A percentile compares a stretch with the other conserved stretches of the same genome.
These are phyloP conservation scores for Arthrinium phaeospermum DNA, from an alignment of 2,329 filamentous ascomycete genomes.

Conservation along the genomic window DNA sequence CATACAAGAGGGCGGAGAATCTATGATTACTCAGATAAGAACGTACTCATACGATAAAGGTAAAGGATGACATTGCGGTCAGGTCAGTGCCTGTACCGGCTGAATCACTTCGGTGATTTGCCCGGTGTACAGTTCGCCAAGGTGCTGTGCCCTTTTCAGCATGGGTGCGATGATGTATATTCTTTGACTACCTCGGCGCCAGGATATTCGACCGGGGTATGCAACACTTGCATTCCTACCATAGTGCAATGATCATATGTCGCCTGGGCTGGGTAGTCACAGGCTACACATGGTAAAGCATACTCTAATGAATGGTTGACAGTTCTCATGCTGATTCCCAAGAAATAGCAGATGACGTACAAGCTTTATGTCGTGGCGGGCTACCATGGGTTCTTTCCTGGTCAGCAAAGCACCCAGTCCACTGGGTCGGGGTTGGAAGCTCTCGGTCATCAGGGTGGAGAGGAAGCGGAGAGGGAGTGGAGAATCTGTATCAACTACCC, in stretches of 20 bases:
- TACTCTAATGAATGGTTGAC: background rate
- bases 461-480: background rate
- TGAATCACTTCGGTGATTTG: background rate
- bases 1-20: background rate
- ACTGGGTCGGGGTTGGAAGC: constrained; percentile 1
- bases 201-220: background rate
- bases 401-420: background rate
- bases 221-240: background rate
- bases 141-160: background rate
- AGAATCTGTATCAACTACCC: constrained; percentile 8
- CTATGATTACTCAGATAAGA: background rate
- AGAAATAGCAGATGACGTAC: background rate
- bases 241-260: background rate
- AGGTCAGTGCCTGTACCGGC: background rate
- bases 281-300: background rate
- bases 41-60: background rate
- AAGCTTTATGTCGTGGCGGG: background rate
- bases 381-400: background rate
- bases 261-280: background rate
- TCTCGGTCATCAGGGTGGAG: background rate
- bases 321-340: background rate
- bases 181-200: background rate
- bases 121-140: background rate
- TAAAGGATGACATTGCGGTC: background rate
- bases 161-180: background rate